Percentiles rank a stretch among this genome's conserved stretches.
phyloP scores from a whole-genome alignment of 2,329 filamentous ascomycete species.

The Colletotrichum musae region DNA sequence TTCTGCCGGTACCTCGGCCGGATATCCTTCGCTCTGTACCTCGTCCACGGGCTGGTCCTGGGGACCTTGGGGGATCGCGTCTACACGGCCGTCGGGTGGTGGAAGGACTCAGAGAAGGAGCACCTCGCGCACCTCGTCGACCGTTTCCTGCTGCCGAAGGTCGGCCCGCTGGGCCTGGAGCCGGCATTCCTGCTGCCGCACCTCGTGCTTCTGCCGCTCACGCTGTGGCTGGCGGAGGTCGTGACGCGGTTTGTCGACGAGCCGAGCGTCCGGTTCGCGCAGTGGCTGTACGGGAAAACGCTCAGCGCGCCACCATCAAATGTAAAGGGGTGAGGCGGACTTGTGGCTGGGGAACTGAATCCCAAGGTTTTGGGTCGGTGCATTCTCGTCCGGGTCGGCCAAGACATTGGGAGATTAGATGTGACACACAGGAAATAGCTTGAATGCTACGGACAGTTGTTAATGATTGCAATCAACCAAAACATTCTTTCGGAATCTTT shows the following conservation, averaged over 20 bases:
- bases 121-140: slow-evolving; percentile 71
- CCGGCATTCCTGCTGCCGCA: slow-evolving; percentile 72
- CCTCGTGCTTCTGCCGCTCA: slow-evolving; percentile 71
- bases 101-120: slow-evolving; percentile 61
- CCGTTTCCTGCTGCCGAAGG: slow-evolving; percentile 66
- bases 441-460: not conserved
- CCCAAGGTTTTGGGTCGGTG: not conserved
- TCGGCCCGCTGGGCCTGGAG: slow-evolving; percentile 73
- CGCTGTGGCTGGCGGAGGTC: slow-evolving; percentile 70
- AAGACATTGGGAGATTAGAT: not conserved
- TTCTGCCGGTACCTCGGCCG: slow-evolving; percentile 71
- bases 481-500: not conserved
- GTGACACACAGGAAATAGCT: not conserved
- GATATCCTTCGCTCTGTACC: slow-evolving; percentile 73
- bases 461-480: not conserved
- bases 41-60: slow-evolving; percentile 71
- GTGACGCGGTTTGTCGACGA: slow-evolving; percentile 71
- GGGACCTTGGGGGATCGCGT: slow-evolving; percentile 68
- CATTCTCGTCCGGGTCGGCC: not conserved
- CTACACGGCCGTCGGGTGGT: slow-evolving; percentile 73
- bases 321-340: not conserved
- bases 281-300: slow-evolving; percentile 69
- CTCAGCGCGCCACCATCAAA: slow-evolving; percentile 42
- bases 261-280: slow-evolving; percentile 70
- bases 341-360: not conserved